Conservation (phyloP, 2,329 filamentous ascomycete species). For the Claviceps monticola region DNA sequence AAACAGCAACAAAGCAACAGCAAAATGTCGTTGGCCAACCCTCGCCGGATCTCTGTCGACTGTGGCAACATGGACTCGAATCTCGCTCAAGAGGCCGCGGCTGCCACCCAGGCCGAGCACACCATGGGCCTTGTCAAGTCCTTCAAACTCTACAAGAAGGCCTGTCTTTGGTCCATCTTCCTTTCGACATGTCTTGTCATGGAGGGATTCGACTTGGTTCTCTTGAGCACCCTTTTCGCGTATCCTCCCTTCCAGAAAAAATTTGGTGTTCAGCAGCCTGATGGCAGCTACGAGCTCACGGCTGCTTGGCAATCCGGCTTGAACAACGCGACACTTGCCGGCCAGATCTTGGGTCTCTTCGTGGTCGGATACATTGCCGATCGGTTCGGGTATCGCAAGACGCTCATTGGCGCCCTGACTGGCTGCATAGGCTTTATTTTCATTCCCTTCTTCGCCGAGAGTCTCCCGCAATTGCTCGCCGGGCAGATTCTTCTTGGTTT, state of each 20-base stretch:
- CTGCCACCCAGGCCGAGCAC: constrained; percentile 20
- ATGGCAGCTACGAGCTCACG: constrained; percentile 31
- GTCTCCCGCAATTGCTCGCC: constrained; percentile 26
- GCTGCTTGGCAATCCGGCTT: constrained; percentile 39
- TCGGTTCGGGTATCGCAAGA: constrained; percentile 31
- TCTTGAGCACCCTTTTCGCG: constrained; percentile 28
- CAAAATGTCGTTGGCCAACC: constrained; percentile 2
- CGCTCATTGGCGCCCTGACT: constrained; percentile 28
- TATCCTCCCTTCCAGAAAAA: constrained; percentile 24
- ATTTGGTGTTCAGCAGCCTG: constrained; percentile 22
- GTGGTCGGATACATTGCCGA: constrained; percentile 35
- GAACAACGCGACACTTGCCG: constrained; percentile 31
- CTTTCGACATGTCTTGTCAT: constrained; percentile 25
- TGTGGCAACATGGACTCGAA: constrained; percentile 6
- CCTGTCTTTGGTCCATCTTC: constrained; percentile 23
- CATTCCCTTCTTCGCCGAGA: constrained; percentile 32
- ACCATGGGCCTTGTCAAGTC: constrained; percentile 20
- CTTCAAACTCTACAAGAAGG: constrained; percentile 26
- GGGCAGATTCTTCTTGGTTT: constrained; percentile 33
- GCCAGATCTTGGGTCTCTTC: constrained; percentile 36
- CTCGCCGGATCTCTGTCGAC: constrained; percentile 4
- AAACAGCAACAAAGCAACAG: background rate
- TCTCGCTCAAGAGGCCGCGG: constrained; percentile 10
- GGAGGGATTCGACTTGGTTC: constrained; percentile 26
- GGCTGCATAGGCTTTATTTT: constrained; percentile 30